Conservation (phyloP, 352 stramenopile species). For the Elongisporangium anandrum region DNA sequence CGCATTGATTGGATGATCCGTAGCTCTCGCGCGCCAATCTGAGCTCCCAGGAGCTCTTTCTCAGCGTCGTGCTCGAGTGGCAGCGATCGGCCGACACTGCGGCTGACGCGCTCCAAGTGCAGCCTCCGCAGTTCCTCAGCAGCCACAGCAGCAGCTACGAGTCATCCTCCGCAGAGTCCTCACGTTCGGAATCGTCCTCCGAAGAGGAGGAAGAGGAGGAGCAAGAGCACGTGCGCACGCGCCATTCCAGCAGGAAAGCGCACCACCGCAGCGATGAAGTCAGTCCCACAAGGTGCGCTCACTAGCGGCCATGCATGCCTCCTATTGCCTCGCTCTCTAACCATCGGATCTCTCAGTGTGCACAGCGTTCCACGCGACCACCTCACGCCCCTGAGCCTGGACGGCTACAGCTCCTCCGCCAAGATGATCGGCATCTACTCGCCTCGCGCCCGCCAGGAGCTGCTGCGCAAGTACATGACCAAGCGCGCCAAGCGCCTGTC, state of each 20-base stretch:
- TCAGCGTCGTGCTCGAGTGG: conserved; percentile 81
- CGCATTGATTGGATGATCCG: background rate
- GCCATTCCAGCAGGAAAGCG: conserved; percentile 7
- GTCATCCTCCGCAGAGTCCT: conserved; percentile 21
- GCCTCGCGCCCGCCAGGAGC: conserved; percentile 48
- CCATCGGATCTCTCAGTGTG: conserved; percentile 15
- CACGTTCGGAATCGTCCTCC: conserved; percentile 18
- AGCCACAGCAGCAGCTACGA: background rate
- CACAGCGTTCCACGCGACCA: conserved; percentile 30
- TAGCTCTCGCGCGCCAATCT: conserved; percentile 35
- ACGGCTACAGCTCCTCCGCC: conserved; percentile 18
- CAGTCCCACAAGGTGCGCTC: conserved; percentile 48
- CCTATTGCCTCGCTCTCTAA: background rate
- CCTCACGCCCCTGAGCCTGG: conserved; percentile 40
- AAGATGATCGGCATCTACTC: conserved; percentile 76
- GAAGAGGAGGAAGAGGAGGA: conserved; percentile 4
- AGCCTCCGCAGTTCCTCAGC: background rate
- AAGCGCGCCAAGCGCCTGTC: conserved; percentile 71
- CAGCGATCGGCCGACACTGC: conserved; percentile 27
- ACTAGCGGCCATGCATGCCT: conserved; percentile 5
- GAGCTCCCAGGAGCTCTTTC: conserved; percentile 76
- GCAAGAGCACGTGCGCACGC: conserved; percentile 11
- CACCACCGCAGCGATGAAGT: conserved; percentile 25
- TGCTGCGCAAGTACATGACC: conserved; percentile 76
- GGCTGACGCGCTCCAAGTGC: background rate